Evolutionary conservation across 208 protist genomes (phyloP), one percentile per base, ranked within the genome.

Genomic region (Strigomonas culicis): DNA sequence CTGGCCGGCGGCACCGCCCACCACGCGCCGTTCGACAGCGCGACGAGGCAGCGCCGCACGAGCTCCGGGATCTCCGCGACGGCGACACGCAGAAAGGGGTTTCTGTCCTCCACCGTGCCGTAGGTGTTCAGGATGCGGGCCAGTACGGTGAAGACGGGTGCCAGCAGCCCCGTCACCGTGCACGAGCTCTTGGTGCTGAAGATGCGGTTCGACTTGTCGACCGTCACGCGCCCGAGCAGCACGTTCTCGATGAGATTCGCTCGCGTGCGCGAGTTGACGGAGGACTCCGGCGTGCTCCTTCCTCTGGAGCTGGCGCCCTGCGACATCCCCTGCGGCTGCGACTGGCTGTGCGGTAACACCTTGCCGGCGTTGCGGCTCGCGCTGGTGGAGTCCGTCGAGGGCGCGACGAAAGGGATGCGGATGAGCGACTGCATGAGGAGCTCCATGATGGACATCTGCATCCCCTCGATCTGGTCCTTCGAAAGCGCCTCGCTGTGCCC

Each of bases 121-220:
- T 52, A 15, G 4, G 19, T 10, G 0, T 52, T 28, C 27, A 72
- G 17, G n/a, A 72, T 10, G 41, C 17, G 57, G 21, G 31, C 31
- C 55, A 72, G 61, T 19, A 70, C 51, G 17, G 63, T 60, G 24
- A 71, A 66, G 19, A 70, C 36, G 0, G 71, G 66, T 8, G 71
- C 59, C 1, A 77, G 64, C 1, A 77, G 71, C 1, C 65, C 71
- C 28, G 53, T 62, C 0, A 53, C 52, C 1, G 65, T 77, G 61
- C 65, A 77, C 3, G 32, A 30, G 8, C 19, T 22, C 7, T 53
- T 53, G 11, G 47, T 28, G 47, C 19, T 53, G n/a, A 53, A 15
- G 19, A 53, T 53, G n/a, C 47, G 27, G n/a, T 22, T n/a, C 47
- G 47, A 28, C 47, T 10, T 22, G 6, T 6, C 27, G 7, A 10